Evolutionary conservation across 352 stramenopile genomes (phyloP), one percentile per base, ranked within the genome.

Genomic region (Globisporangium barbulae): DNA sequence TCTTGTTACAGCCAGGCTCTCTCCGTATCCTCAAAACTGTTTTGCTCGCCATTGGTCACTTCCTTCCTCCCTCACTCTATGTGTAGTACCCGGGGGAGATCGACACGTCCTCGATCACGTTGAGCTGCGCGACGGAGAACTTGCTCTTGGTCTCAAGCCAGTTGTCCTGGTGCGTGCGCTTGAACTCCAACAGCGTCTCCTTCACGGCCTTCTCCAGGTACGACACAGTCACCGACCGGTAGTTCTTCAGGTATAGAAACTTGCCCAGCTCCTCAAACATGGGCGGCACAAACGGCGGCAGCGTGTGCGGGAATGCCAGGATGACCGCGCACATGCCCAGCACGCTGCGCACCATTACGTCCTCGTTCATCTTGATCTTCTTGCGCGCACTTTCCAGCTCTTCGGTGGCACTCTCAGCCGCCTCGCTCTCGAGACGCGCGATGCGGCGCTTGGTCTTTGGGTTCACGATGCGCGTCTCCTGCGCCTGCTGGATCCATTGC

Each of bases 81-180:
- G 74, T 75, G 66, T 90, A 93, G 72, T 94, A 94, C 44, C 75
- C 83, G 0, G 85, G 85, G 0, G 85, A 88, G 61, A 92, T 91
- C 44, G 85, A 69, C 35, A 89, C 77, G 57, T 94, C 85, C 70
- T 92, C 81, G 53, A 90, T 86, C 17, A 89, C 81, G 47, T 88
- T 76, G 35, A 90, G 81, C 63, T 93, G 83, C 31, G 73, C 65
- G 13, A 63, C 53, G 8, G 83, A 78, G 53, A 93, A 88, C 59
- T 68, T 74, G 48, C 65, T 54, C 71, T 91, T 92, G 53, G 76
- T 88, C 70, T 92, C 79, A 31, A 81, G 69, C 85, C 85, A 94
- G 66, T 88, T 91, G 71, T 94, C 85, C 63, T 94, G 85, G 56
- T 94, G 85, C 17, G 83, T 90, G 57, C 85, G 83, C 64, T 90